phyloP scores from a whole-genome alignment of 1,284 basidiomycete species.

The Golubevia pallescens region DNA sequence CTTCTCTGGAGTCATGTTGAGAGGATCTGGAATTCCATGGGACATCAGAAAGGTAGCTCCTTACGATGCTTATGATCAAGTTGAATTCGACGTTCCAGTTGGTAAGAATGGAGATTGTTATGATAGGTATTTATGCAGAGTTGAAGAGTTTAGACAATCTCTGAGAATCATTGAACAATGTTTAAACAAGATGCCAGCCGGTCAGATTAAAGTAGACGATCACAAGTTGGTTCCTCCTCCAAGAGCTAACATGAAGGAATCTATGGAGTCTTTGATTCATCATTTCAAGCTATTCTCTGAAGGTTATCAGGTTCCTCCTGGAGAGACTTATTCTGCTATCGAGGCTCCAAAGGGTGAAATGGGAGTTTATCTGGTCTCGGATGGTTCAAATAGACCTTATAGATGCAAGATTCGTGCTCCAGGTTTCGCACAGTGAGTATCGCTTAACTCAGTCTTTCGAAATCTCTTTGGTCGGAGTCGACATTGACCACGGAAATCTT shows the following conservation, averaged over 20 bases:
- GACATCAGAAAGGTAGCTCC: slow-evolving; percentile 87
- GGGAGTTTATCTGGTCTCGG: slow-evolving; percentile 67
- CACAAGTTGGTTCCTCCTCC: slow-evolving; percentile 98
- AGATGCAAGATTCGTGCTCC: slow-evolving; percentile 38
- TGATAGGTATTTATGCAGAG: slow-evolving; percentile 90
- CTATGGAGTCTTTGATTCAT: slow-evolving; percentile 93
- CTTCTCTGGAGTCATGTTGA: slow-evolving; percentile 96
- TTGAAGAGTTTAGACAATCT: slow-evolving; percentile 96
- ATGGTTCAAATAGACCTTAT: slow-evolving; percentile 60
- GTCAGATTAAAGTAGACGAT: slow-evolving; percentile 93
- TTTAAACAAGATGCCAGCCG: slow-evolving; percentile 96
- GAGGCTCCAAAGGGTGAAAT: slow-evolving; percentile 99
- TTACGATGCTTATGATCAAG: slow-evolving; percentile 97
- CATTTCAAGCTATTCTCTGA: slow-evolving; percentile 97
- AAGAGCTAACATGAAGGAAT: slow-evolving; percentile 97
- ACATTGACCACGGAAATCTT: background rate
- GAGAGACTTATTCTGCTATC: slow-evolving; percentile 96
- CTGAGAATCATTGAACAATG: slow-evolving; percentile 83
- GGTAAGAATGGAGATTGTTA: slow-evolving; percentile 98
- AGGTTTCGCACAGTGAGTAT: slow-evolving; percentile 46
- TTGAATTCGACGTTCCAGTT: slow-evolving; percentile 95
- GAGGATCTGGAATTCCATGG: slow-evolving; percentile 93
- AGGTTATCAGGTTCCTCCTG: slow-evolving; percentile 94
- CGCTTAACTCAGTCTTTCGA: background rate
- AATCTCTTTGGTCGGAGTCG: no score